Evolutionary conservation across 441 rosid species (phyloP).

Genomic region (Gossypium davidsonii): DNA sequence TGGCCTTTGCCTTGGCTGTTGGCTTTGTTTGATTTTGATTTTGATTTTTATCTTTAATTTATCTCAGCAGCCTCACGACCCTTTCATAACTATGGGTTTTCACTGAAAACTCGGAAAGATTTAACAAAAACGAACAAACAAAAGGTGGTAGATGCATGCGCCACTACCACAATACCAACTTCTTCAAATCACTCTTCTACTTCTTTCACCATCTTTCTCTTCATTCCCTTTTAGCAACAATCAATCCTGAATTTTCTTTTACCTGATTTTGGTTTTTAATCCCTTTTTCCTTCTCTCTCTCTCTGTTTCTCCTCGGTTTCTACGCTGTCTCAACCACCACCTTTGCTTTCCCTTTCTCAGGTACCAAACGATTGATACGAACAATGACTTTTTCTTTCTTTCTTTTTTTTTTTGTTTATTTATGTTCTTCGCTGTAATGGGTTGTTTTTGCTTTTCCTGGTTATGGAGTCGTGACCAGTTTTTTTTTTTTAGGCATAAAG

Average conservation of each 20-base stretch:
- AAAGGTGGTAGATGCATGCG: slow-evolving; percentile 59
- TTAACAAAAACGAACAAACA: slow-evolving; percentile 18
- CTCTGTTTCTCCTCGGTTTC: slow-evolving; percentile 21
- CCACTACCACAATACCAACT: slow-evolving; percentile 17
- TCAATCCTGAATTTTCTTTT: slow-evolving; percentile 3
- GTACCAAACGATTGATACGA: slow-evolving; percentile 21
- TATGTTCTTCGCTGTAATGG: slow-evolving; percentile 17
- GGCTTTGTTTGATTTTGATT: neutral
- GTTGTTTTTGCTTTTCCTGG: neutral
- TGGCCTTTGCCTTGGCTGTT: neutral
- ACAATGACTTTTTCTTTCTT: slow-evolving; percentile 9
- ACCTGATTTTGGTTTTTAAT: slow-evolving; percentile 14
- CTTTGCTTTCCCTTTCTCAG: slow-evolving; percentile 21
- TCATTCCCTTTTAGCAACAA: neutral
- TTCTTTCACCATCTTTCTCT: slow-evolving; percentile 17
- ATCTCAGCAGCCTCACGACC: slow-evolving; percentile 14
- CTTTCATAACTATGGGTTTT: slow-evolving; percentile 12
- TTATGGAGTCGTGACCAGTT: slow-evolving; percentile 18
- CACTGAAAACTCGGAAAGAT: neutral
- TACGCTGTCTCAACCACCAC: slow-evolving; percentile 28
- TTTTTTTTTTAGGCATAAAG: slow-evolving; percentile 28
- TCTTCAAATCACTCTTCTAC: neutral
- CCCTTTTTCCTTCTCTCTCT: neutral
- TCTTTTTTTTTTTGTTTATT: neutral
- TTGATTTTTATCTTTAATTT: neutral